These are phyloP conservation scores for Phoma sp. DNA, from an alignment of 2,329 filamentous ascomycete genomes.

Conservation along the genomic window DNA sequence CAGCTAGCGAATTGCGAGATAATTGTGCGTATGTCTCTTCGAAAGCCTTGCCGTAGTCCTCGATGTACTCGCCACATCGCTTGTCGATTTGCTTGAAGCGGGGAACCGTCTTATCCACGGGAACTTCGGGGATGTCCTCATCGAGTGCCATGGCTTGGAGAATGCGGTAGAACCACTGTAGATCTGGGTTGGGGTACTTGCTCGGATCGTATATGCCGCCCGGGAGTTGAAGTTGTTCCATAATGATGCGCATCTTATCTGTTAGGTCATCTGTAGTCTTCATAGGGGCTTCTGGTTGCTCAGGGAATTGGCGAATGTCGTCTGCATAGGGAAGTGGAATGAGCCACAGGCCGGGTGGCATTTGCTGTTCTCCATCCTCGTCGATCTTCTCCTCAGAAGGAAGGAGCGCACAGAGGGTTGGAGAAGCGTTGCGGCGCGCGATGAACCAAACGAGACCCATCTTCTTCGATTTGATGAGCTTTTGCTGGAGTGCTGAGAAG, in stretches of 20 bases:
- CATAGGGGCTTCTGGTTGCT: slow-evolving; percentile 59
- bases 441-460: slow-evolving; percentile 92
- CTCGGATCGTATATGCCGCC: slow-evolving; percentile 82
- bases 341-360: slow-evolving; percentile 88
- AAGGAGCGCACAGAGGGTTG: slow-evolving; percentile 80
- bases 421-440: slow-evolving; percentile 78
- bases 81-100: slow-evolving; percentile 87
- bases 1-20: slow-evolving; percentile 50
- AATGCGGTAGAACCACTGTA: slow-evolving; percentile 98
- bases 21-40: slow-evolving; percentile 62
- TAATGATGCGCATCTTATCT: slow-evolving; percentile 80
- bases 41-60: slow-evolving; percentile 77
- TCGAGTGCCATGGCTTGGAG: slow-evolving; percentile 90
- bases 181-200: slow-evolving; percentile 88
- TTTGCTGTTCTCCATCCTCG: slow-evolving; percentile 69
- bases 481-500: slow-evolving; percentile 89
- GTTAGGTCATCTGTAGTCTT: slow-evolving; percentile 71
- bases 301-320: slow-evolving; percentile 79
- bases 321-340: slow-evolving; percentile 88
- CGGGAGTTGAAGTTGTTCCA: slow-evolving; percentile 88
- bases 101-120: slow-evolving; percentile 81
- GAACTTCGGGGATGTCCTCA: slow-evolving; percentile 80
- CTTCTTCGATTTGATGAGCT: slow-evolving; percentile 79
- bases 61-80: slow-evolving; percentile 78
- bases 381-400: slow-evolving; percentile 74